These are phyloP conservation scores for Lentinula sp. DNA, from an alignment of 768 basidiomycete species.

Conservation along the genomic window DNA sequence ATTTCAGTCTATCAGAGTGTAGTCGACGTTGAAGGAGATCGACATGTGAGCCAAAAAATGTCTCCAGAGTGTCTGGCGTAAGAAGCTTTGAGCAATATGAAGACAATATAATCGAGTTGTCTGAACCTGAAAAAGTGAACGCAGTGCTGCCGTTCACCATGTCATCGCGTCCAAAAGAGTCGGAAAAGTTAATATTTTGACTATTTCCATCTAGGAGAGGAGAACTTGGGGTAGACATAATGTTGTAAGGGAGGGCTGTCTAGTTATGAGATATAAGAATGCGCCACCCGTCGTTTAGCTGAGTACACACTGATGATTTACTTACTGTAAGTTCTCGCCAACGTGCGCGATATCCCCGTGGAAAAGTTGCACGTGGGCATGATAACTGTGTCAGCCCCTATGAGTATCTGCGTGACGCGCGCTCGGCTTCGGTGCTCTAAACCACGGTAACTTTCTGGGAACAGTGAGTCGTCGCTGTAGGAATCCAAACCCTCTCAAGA, in stretches of 20 bases:
- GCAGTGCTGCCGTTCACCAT: constrained; percentile 73
- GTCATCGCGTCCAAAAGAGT: constrained; percentile 45
- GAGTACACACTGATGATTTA: too few relatives aligned
- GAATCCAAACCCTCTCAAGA: too few relatives aligned
- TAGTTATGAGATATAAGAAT: too few relatives aligned
- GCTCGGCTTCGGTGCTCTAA: background rate
- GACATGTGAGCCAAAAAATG: constrained; percentile 88
- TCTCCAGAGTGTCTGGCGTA: constrained; percentile 81
- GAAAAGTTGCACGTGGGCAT: background rate
- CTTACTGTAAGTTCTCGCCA: background rate
- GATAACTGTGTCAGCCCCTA: background rate
- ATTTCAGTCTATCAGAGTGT: constrained; percentile 78
- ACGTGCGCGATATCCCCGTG: background rate
- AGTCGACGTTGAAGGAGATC: constrained; percentile 79
- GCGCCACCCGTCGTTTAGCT: too few relatives aligned
- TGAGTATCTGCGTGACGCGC: background rate
- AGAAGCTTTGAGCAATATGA: constrained; percentile 13
- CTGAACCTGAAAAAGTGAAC: constrained; percentile 78
- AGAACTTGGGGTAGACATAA: background rate
- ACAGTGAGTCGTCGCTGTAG: too few relatives aligned
- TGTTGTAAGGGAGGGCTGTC: too few relatives aligned
- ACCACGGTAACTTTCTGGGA: background rate
- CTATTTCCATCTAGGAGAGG: background rate
- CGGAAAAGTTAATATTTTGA: background rate
- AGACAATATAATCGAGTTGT: background rate